Base-by-base conservation (phyloP, 2,329 filamentous ascomycete genomes). In the Neofusicoccum ribis region DNA sequence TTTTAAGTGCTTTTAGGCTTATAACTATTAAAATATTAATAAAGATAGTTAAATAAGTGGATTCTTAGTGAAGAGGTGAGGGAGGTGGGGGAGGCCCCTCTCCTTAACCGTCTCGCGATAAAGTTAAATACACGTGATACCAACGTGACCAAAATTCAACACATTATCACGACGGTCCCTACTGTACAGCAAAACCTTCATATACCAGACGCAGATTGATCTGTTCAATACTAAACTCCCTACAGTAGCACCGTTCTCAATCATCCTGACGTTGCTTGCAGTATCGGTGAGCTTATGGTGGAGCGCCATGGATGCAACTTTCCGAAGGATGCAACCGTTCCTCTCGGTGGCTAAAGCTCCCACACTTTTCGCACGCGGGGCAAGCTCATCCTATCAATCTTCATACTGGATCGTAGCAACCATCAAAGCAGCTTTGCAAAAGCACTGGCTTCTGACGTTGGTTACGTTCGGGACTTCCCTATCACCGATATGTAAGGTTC, bases 391-490 rank as follows among this genome's bases (percentile, higher is more conserved):
- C 2, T 66, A 66, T 23, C 58, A 58, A 37, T 41, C 58, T 20
- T 47, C 58, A 27, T 63, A 63, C 23, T 66, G 64, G 59, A 20
- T 50, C 27, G 51, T 34, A 46, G 64, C 59, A 5, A 39, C 59
- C 12, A 27, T 63, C 3, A 63, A 34, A 50, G 49, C 64, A n/a
- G 58, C 59, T 14, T 56, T 12, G 5, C 68, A 69, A 17, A 46
- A 46, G 23, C 69, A 69, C 44, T 70, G 68, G 68, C 63, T 70
- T 1, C 17, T 70, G 17, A 63, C 61, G 2, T 44, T 70, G 12
- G 60, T 70, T 4, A 67, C 69, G 0, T 6, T 67, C n/a, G 66
- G 66, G 15, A 70, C 65, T 0, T 66, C 68, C 15, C 37, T 68
- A 4, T 63, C 56, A 20, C 69, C 67, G 49, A 62, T 65, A 8